These are phyloP conservation scores for Aristolochia contorta DNA, from an alignment of 164 flowering plant species.

Conservation along the genomic window DNA sequence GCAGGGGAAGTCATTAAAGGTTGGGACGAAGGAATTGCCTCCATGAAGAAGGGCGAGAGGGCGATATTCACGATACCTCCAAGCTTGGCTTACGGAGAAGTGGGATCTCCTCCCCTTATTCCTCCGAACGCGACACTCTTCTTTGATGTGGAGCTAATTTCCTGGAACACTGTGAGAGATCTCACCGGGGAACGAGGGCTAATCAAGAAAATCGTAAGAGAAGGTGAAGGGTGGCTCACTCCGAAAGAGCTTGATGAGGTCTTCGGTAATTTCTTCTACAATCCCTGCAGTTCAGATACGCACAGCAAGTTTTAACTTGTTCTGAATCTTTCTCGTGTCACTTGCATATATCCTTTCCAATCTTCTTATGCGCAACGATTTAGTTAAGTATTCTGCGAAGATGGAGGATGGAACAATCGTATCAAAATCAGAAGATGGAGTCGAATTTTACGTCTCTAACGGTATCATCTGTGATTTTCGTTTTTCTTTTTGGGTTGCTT, in stretches of 20 bases:
- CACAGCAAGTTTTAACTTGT: too few species aligned
- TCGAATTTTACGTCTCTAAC: constrained; percentile 33
- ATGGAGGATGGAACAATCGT: constrained; percentile 33
- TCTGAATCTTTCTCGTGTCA: neutral
- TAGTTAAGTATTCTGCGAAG: constrained; percentile 44
- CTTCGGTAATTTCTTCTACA: constrained; percentile 20
- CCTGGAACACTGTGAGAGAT: constrained; percentile 44
- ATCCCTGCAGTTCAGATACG: neutral
- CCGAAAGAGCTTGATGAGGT: constrained; percentile 49
- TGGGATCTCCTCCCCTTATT: constrained; percentile 32
- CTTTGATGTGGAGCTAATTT: constrained; percentile 39
- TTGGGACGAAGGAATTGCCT: constrained; percentile 48
- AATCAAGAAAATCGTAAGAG: constrained; percentile 32
- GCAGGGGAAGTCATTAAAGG: constrained; percentile 52
- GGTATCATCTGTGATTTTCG: constrained; percentile 23
- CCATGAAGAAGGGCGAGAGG: constrained; percentile 58
- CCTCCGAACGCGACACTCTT: constrained; percentile 38
- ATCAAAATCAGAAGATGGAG: constrained; percentile 32
- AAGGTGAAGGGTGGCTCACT: constrained; percentile 44
- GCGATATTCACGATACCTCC: constrained; percentile 45
- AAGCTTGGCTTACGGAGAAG: constrained; percentile 39
- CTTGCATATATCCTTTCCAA: neutral
- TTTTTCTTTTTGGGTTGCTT: neutral
- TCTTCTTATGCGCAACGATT: neutral
- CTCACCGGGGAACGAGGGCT: constrained; percentile 45